Percentiles rank a stretch among this genome's conserved stretches.
Conservation (phyloP, 495 filamentous ascomycete genomes). For the Hypoxylon subgilvum region DNA sequence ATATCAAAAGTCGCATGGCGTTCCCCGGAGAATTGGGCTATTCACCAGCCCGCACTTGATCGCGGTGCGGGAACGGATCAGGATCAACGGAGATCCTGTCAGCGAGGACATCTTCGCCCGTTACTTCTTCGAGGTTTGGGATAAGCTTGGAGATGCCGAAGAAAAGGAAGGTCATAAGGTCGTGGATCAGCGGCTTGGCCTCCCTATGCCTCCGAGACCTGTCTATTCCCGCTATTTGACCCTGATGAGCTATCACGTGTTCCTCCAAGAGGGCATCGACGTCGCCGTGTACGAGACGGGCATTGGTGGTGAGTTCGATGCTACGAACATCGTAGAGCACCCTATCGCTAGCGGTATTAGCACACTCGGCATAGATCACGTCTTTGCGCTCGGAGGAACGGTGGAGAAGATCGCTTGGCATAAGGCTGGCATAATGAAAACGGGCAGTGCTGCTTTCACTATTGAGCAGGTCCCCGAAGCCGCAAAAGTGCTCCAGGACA, state of each 20-base stretch:
- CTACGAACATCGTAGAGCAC: slow-evolving; percentile 83
- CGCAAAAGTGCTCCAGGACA: slow-evolving; percentile 67
- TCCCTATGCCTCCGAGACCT: slow-evolving; percentile 64
- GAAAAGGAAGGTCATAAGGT: slow-evolving; percentile 28
- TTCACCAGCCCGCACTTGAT: slow-evolving; percentile 90
- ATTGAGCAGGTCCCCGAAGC: slow-evolving; percentile 72
- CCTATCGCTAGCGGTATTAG: slow-evolving; percentile 80
- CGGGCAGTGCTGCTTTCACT: slow-evolving; percentile 70
- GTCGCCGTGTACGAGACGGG: slow-evolving; percentile 90
- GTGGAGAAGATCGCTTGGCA: slow-evolving; percentile 97
- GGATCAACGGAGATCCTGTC: slow-evolving; percentile 77
- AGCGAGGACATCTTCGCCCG: slow-evolving; percentile 77
- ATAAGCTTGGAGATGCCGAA: slow-evolving; percentile 64
- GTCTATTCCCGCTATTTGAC: slow-evolving; percentile 92
- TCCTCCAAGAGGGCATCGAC: slow-evolving; percentile 78
- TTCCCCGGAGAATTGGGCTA: slow-evolving; percentile 69
- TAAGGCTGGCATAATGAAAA: slow-evolving; percentile 91
- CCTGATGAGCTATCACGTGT: slow-evolving; percentile 87
- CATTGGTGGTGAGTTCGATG: slow-evolving; percentile 91
- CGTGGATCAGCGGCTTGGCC: slow-evolving; percentile 34
- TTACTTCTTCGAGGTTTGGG: slow-evolving; percentile 92
- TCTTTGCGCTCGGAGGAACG: slow-evolving; percentile 76
- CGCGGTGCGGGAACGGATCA: slow-evolving; percentile 85
- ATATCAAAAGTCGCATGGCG: slow-evolving; percentile 42
- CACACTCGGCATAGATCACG: slow-evolving; percentile 90